These are phyloP conservation scores for Termitomyces sp. DNA, from an alignment of 768 basidiomycete species.

Conservation along the genomic window DNA sequence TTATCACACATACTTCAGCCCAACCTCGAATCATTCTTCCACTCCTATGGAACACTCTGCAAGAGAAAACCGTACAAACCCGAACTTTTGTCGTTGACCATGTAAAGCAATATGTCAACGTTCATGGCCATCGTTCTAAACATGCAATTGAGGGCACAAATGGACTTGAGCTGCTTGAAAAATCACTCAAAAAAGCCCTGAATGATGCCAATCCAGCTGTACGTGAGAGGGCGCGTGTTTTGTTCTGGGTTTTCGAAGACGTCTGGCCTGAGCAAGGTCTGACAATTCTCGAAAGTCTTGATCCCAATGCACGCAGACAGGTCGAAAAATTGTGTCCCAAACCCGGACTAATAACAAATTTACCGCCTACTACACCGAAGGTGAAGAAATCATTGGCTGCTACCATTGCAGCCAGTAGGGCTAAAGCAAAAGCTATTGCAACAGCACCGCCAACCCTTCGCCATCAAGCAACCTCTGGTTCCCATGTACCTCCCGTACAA, in stretches of 20 bases:
- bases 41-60: conserved; percentile 59
- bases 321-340: conserved; percentile 82
- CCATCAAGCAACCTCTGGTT: conserved; percentile 75
- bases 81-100: conserved; percentile 65
- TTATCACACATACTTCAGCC: conserved; percentile 66
- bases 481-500: conserved; percentile 47
- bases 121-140: conserved; percentile 63
- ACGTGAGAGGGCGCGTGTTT: conserved; percentile 60
- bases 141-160: conserved; percentile 63
- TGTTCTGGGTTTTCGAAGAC: conserved; percentile 77
- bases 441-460: conserved; percentile 73
- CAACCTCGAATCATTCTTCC: conserved; percentile 67
- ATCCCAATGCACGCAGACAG: conserved; percentile 67
- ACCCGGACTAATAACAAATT: conserved; percentile 33
- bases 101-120: conserved; percentile 66
- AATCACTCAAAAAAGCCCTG: conserved; percentile 65
- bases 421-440: conserved; percentile 81
- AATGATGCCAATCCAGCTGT: conserved; percentile 78
- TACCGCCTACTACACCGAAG: conserved; percentile 48
- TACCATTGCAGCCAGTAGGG: conserved; percentile 84
- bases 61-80: conserved; percentile 79
- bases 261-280: conserved; percentile 73
- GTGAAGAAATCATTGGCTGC: conserved; percentile 79
- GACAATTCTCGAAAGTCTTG: conserved; percentile 60
- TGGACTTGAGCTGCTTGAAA: conserved; percentile 68